Conservation (phyloP, 139 green algal genomes). For the Zygnema circumcarinatum region DNA sequence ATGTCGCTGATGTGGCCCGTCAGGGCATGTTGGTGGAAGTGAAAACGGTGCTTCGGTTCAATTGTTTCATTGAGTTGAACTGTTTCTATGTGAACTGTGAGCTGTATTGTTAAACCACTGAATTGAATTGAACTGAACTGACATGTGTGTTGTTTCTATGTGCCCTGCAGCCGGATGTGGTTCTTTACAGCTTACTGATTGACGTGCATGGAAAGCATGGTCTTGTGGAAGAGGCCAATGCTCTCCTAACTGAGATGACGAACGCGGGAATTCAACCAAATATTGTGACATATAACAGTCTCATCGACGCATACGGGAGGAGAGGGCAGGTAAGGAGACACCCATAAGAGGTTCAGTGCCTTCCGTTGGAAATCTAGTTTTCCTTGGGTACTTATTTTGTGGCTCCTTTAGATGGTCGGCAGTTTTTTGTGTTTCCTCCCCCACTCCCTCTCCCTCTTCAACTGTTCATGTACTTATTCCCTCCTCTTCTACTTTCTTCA, state of each 20-base stretch:
- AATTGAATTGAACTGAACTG: too few species aligned
- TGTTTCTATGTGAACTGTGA: too few species aligned
- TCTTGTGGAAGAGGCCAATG: slow-evolving; percentile 39
- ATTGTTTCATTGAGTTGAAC: too few species aligned
- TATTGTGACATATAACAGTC: slow-evolving; percentile 51
- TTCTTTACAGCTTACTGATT: slow-evolving; percentile 52
- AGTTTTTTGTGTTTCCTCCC: not conserved
- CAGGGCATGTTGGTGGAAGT: not conserved
- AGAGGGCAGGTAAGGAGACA: slow-evolving; percentile 30
- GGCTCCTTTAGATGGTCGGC: too few species aligned
- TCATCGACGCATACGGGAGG: slow-evolving; percentile 53
- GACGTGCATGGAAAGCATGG: slow-evolving; percentile 52
- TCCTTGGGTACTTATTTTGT: too few species aligned
- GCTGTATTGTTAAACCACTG: too few species aligned
- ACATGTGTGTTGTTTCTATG: too few species aligned
- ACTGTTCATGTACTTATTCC: not conserved
- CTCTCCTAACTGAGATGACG: slow-evolving; percentile 38
- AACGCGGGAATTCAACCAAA: slow-evolving; percentile 35
- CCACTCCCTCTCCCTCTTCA: not conserved
- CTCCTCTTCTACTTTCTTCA: not conserved
- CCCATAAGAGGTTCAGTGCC: too few species aligned
- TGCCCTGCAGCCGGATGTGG: slow-evolving; percentile 55
- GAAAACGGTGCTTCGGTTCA: too few species aligned
- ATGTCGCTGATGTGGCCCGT: too few species aligned
- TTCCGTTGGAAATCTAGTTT: too few species aligned